Conservation (phyloP, 2,329 filamentous ascomycete genomes). For the Cadophora sp. region DNA sequence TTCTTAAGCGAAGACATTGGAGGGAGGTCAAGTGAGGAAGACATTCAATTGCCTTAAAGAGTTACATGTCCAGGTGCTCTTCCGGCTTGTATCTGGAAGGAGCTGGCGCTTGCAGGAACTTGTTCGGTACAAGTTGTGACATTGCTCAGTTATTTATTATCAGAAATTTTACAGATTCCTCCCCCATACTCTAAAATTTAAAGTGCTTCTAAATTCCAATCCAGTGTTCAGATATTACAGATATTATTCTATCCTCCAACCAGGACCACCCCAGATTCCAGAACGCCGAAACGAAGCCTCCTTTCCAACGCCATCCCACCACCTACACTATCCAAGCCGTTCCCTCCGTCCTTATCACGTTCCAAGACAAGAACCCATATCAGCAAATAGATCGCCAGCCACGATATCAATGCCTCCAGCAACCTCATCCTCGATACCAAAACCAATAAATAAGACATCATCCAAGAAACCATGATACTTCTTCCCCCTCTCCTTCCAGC, state of each 20-base stretch:
- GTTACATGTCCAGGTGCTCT: too few relatives aligned
- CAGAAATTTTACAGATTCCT: too few relatives aligned
- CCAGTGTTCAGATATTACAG: neutral
- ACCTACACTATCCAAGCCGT: neutral
- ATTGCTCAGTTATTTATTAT: too few relatives aligned
- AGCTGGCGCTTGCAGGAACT: too few relatives aligned
- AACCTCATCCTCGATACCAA: slow-evolving; percentile 61
- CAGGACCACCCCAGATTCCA: neutral
- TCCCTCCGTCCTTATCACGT: neutral
- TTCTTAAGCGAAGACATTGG: too few relatives aligned
- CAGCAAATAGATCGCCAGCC: slow-evolving; percentile 56
- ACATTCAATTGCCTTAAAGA: too few relatives aligned
- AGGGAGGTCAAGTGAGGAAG: too few relatives aligned
- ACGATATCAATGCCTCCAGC: slow-evolving; percentile 58
- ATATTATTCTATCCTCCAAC: too few relatives aligned
- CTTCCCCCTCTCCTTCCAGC: slow-evolving; percentile 56
- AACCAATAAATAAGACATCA: slow-evolving; percentile 60
- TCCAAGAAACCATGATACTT: slow-evolving; percentile 63
- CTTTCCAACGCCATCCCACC: neutral
- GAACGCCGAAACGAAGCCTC: neutral
- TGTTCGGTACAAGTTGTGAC: too few relatives aligned
- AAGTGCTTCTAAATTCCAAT: too few relatives aligned
- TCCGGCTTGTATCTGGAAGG: too few relatives aligned
- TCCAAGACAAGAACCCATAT: slow-evolving; percentile 48
- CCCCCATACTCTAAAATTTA: too few relatives aligned